Percentiles rank a stretch among this genome's conserved stretches.
These are phyloP conservation scores for Sporothrix euskadiensis DNA, from an alignment of 2,329 filamentous ascomycete genomes.

Conservation along the genomic window DNA sequence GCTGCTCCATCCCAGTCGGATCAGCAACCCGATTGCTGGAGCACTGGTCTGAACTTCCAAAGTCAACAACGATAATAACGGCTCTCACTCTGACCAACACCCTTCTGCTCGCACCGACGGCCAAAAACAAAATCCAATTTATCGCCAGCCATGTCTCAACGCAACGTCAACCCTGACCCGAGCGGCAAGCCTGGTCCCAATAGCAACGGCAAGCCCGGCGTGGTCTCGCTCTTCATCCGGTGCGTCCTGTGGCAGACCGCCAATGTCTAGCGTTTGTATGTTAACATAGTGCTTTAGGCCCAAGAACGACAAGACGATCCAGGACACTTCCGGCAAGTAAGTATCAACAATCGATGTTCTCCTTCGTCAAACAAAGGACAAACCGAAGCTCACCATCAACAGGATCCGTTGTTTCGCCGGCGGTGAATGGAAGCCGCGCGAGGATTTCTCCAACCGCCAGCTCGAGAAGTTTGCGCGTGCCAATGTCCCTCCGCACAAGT, in stretches of 20 bases:
- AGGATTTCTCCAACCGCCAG: conserved; percentile 39
- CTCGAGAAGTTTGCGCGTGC: conserved; percentile 36
- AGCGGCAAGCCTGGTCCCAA: too few relatives aligned
- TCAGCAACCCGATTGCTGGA: not conserved
- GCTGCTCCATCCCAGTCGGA: not conserved
- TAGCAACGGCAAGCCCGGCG: not conserved
- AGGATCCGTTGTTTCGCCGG: conserved; percentile 39
- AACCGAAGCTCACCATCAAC: not conserved
- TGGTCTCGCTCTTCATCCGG: conserved; percentile 18
- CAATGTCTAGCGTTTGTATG: not conserved
- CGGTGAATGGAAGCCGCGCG: conserved; percentile 37
- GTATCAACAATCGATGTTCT: not conserved
- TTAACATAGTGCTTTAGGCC: not conserved
- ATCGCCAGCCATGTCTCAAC: conserved; percentile 4
- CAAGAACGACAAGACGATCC: not conserved
- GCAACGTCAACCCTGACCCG: not conserved
- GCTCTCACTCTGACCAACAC: not conserved
- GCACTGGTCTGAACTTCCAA: not conserved
- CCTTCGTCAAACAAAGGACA: not conserved
- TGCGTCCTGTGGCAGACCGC: not conserved
- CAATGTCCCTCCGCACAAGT: conserved; percentile 32
- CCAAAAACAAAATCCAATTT: not conserved
- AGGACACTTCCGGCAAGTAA: not conserved
- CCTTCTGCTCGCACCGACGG: not conserved
- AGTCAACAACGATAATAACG: not conserved